Evolutionary conservation across 148 eudicot genomes (phyloP), one percentile per base, ranked within the genome.

Genomic region (Polygonum maritimum): DNA sequence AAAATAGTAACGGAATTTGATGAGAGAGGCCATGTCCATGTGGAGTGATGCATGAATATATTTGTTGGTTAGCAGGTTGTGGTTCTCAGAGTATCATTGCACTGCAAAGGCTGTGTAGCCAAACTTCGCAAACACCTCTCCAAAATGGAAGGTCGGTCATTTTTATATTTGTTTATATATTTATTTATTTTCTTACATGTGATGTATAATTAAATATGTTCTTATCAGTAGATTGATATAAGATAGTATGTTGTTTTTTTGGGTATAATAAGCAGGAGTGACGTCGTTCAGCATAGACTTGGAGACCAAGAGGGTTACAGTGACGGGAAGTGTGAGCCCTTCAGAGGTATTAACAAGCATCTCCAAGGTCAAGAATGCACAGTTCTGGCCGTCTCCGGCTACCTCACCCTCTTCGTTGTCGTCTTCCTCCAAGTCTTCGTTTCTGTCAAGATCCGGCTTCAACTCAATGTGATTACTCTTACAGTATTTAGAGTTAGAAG

Each of bases 91-190:
- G 98, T 95, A 48, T 89, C 98, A 71, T 84, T 95, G 54, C 97
- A 95, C 80, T 95, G 98, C 92, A 92, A 80, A 82, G 98, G 97
- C 15, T 95, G 98, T 80, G 96, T 85, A 76, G 90, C 89, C 69
- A 95, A 95, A 82, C 83, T 95, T 36, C 87, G 87, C 74, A 95
- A 92, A 83, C 91, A 95, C 82, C 91, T 95, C 76, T 90, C 97
- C 6, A 95, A 85, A 82, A 89, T 95, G 93, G 87, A 92, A 90
- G 98, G 98, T 85, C 48, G 76, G 77, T 74, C 2, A 67, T 45
- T 13, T 8, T 2, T 4, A 16, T 38, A 21, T 67, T 2, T 6
- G 18, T 11, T 8, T 72, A 22, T 0, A 63, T 21, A 65, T 26
- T 26, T 26, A 26, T 26, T 26, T 26, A 26, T 26, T 26, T 26